Evolutionary conservation across 495 filamentous ascomycete genomes (phyloP), one percentile per base, ranked within the genome.

Genomic region (Venustampulla echinocandica): DNA sequence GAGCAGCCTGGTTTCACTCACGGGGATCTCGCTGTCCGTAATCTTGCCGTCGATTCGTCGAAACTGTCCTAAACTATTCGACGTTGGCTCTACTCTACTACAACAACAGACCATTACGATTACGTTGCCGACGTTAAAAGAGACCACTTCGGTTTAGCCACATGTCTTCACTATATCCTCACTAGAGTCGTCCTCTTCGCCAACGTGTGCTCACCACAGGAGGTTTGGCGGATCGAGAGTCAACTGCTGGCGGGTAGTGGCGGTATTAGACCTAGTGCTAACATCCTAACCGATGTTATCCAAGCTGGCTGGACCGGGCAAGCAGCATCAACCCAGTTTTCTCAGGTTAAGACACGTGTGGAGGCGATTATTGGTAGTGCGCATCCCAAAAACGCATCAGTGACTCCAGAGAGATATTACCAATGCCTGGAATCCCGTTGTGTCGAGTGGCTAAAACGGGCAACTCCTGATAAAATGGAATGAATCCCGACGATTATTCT

Each of bases 11-110:
- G n/a, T n/a, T n/a, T n/a, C n/a, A n/a, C n/a, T n/a, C n/a, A n/a
- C n/a, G n/a, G n/a, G n/a, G n/a, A n/a, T n/a, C n/a, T n/a, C n/a
- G n/a, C n/a, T n/a, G n/a, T n/a, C n/a, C n/a, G n/a, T n/a, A n/a
- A n/a, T n/a, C n/a, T n/a, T n/a, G n/a, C n/a, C n/a, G n/a, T n/a
- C n/a, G n/a, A n/a, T n/a, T n/a, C n/a, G n/a, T n/a, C n/a, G n/a
- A n/a, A n/a, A n/a, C n/a, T n/a, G n/a, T n/a, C 46, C 42, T 27
- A 41, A 49, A 41, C 35, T 42, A 20, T 41, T 49, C 23, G 37
- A 49, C 37, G n/a, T n/a, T n/a, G n/a, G n/a, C n/a, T n/a, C n/a
- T n/a, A n/a, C 42, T 49, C 34, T 49, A 25, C 46, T 41, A 49
- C 37, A 14, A 33, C 37, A 33, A 27, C 20, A 4, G 18, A 41